Evolutionary conservation across 1,284 basidiomycete genomes (phyloP).

Genomic region (Trametes polyzona): DNA sequence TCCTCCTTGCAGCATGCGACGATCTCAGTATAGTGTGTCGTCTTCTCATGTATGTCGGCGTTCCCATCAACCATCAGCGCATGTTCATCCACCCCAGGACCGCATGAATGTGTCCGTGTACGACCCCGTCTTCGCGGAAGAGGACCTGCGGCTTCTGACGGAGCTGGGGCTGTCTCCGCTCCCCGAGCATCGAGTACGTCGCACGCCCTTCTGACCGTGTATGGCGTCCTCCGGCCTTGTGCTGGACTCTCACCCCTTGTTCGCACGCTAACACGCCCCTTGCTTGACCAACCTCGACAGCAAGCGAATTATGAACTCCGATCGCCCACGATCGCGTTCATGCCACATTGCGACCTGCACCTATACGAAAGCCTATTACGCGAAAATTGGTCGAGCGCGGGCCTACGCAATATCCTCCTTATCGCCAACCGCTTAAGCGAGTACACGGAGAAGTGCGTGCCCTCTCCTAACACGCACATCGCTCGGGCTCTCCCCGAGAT

Average conservation of each 20-base stretch:
- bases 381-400: constrained; percentile 57
- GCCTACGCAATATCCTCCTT: constrained; percentile 43
- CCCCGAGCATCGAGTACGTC: constrained; percentile 56
- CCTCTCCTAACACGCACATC: not conserved
- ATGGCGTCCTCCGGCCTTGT: constrained; percentile 14
- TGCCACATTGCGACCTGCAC: constrained; percentile 77
- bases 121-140: constrained; percentile 71
- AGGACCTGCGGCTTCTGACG: constrained; percentile 56
- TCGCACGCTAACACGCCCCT: constrained; percentile 5
- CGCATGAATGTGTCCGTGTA: constrained; percentile 54
- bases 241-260: constrained; percentile 12
- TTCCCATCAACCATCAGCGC: constrained; percentile 25
- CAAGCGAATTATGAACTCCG: constrained; percentile 36
- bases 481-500: constrained; percentile 10
- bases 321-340: constrained; percentile 64
- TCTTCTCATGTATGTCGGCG: constrained; percentile 25
- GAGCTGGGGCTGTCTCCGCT: constrained; percentile 52
- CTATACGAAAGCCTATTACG: constrained; percentile 68
- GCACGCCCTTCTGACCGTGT: constrained; percentile 3
- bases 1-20: constrained; percentile 60
- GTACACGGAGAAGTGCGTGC: constrained; percentile 55
- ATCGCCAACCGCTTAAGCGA: constrained; percentile 50
- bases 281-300: constrained; percentile 25
- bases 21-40: constrained; percentile 59
- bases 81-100: constrained; percentile 44